phyloP scores from a whole-genome alignment of 768 basidiomycete species.

The Suillus decipiens region DNA sequence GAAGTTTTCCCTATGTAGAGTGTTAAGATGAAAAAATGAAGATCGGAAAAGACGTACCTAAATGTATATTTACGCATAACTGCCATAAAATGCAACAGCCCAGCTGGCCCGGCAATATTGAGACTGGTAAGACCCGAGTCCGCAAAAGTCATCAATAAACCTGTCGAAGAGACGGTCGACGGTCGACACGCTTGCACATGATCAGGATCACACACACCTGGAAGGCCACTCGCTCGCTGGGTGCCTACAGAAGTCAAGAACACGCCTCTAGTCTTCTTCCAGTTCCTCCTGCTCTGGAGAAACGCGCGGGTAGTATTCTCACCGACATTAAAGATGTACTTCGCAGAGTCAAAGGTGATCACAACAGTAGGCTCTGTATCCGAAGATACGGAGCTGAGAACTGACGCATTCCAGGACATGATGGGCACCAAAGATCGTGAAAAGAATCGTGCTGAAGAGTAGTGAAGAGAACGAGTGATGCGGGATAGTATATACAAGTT shows the following conservation, averaged over 20 bases:
- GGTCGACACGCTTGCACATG: neutral
- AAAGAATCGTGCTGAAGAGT: neutral
- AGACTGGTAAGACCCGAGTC: conserved; percentile 64
- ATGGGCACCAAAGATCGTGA: conserved; percentile 28
- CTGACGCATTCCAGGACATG: conserved; percentile 67
- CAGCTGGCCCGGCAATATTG: conserved; percentile 70
- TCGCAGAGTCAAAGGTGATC: conserved; percentile 72
- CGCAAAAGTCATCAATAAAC: conserved; percentile 77
- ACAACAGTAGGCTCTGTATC: conserved; percentile 84
- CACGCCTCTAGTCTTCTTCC: conserved; percentile 66
- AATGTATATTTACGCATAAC: conserved; percentile 67
- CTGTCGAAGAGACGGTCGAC: conserved; percentile 35
- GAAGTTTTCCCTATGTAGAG: conserved; percentile 48
- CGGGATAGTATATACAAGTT: neutral
- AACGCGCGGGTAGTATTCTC: conserved; percentile 80
- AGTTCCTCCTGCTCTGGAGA: conserved; percentile 62
- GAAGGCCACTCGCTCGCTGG: conserved; percentile 67
- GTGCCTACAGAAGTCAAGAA: conserved; percentile 72
- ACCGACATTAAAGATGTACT: conserved; percentile 87
- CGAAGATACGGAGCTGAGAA: conserved; percentile 57
- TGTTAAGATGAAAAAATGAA: neutral
- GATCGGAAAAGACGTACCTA: conserved; percentile 47
- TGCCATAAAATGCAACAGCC: conserved; percentile 69
- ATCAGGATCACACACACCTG: conserved; percentile 50
- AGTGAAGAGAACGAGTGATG: neutral